Base-by-base conservation (phyloP, 768 basidiomycete species). In the Lyophyllum decastes region DNA sequence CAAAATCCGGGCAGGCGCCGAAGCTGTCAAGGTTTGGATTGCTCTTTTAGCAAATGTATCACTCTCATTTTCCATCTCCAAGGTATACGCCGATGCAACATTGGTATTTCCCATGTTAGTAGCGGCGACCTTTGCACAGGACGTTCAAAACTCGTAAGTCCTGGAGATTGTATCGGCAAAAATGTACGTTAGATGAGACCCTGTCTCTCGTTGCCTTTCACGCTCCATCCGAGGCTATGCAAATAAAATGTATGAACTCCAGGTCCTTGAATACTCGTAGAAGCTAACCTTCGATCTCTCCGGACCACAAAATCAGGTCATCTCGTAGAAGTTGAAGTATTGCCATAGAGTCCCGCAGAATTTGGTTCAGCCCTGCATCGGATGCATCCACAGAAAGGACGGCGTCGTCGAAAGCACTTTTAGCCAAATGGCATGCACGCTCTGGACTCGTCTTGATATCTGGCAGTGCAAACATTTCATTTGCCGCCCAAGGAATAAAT, bases 21-120 rank as follows among this genome's bases (percentile, higher is more conserved):
- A 93, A 70, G 80, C 91, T 8, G 86, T 94, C 6, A 94, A 96
- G 81, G 94, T 90, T 62, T 17, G 43, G 10, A 14, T 26, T 34
- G n/a, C 22, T 46, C 57, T 40, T 25, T 24, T 47, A 40, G 46
- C n/a, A 48, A n/a, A 30, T 30, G 2, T 21, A 22, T 21, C 12
- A 38, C 27, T 58, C 65, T 66, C 16, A 49, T 62, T 6, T 43
- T 38, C 25, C 35, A 30, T 54, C 22, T 33, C 27, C 27, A 54
- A 84, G 83, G 91, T 96, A 6, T 96, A 86, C 65, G 95, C 95
- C n/a, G 96, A 98, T 64, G 96, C 96, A 7, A 99, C 96, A 0
- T 76, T 99, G 21, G 95, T 94, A 8, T 98, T 98, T 72, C 97
- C 97, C 2, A 76, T 99, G 66, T 74, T 98, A 4, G 95, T 99